These are phyloP conservation scores for Rubia balearica DNA, from an alignment of 305 asterid species.

Conservation along the genomic window DNA sequence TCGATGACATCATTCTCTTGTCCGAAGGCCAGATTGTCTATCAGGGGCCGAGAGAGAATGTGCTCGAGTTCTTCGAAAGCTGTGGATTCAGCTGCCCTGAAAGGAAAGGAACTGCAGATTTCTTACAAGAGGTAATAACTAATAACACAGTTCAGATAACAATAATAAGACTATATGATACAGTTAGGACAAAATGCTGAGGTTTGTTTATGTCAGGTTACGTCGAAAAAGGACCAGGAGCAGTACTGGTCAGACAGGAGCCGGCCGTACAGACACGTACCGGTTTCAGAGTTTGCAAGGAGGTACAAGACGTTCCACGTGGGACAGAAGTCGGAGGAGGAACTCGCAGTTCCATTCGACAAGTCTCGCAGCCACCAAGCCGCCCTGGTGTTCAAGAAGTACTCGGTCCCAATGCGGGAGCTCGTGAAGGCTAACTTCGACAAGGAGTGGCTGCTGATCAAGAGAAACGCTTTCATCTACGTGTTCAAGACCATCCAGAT, in stretches of 20 bases:
- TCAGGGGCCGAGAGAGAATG: slow-evolving; percentile 53
- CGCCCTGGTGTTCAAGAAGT: slow-evolving; percentile 52
- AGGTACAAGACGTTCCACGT: slow-evolving; percentile 59
- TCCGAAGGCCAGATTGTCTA: slow-evolving; percentile 55
- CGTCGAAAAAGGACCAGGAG: slow-evolving; percentile 82
- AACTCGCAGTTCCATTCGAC: slow-evolving; percentile 60
- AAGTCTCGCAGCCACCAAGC: slow-evolving; percentile 56
- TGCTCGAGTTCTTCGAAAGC: slow-evolving; percentile 38
- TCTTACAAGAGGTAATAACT: slow-evolving; percentile 51
- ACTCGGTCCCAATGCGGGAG: slow-evolving; percentile 44
- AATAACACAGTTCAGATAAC: not conserved
- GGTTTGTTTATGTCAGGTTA: slow-evolving; percentile 39
- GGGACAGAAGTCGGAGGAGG: slow-evolving; percentile 50
- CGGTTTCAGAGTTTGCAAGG: slow-evolving; percentile 45
- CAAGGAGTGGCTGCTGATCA: slow-evolving; percentile 79
- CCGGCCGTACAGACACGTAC: slow-evolving; percentile 39
- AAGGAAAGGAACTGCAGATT: slow-evolving; percentile 60
- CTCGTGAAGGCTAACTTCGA: slow-evolving; percentile 66
- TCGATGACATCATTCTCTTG: slow-evolving; percentile 48
- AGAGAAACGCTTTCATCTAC: slow-evolving; percentile 62
- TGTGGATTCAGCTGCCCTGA: slow-evolving; percentile 59
- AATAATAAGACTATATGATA: not conserved
- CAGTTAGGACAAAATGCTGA: not conserved
- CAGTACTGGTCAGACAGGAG: slow-evolving; percentile 66
- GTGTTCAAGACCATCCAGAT: slow-evolving; percentile 73